phyloP scores from a whole-genome alignment of 805 yeast species.

The Candida easanensis region DNA sequence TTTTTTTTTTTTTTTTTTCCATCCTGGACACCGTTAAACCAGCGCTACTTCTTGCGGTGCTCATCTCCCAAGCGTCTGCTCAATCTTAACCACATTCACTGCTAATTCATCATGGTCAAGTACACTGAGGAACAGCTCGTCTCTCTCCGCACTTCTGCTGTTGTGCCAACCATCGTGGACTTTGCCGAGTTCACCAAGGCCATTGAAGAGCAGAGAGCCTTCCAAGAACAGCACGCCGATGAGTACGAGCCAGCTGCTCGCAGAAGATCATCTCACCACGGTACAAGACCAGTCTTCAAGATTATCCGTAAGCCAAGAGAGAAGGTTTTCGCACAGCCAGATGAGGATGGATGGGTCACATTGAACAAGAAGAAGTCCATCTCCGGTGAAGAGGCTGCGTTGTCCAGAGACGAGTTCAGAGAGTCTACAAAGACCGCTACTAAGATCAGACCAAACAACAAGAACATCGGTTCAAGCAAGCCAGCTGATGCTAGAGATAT shows the following conservation, averaged over 20 bases:
- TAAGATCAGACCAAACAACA: conserved; percentile 67
- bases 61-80: not conserved
- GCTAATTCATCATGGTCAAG: conserved; percentile 26
- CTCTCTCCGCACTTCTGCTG: conserved; percentile 52
- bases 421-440: conserved; percentile 37
- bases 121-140: conserved; percentile 73
- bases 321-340: conserved; percentile 42
- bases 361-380: conserved; percentile 38
- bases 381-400: conserved; percentile 51
- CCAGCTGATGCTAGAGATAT: conserved; percentile 73
- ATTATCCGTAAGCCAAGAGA: conserved; percentile 39
- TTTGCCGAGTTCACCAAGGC: conserved; percentile 61
- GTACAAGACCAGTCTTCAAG: conserved; percentile 52
- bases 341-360: conserved; percentile 85
- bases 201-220: conserved; percentile 62
- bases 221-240: conserved; percentile 29
- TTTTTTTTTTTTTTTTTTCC: not conserved
- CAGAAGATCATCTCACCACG: conserved; percentile 54
- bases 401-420: conserved; percentile 43
- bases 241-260: conserved; percentile 28
- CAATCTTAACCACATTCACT: not conserved
- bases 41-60: no score
- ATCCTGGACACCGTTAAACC: not conserved
- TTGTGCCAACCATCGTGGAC: conserved; percentile 60
- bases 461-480: conserved; percentile 70